Evolutionary conservation across 331 rosid species (phyloP), one percentile per base, ranked within the genome.

Genomic region (Malus hybrid): DNA sequence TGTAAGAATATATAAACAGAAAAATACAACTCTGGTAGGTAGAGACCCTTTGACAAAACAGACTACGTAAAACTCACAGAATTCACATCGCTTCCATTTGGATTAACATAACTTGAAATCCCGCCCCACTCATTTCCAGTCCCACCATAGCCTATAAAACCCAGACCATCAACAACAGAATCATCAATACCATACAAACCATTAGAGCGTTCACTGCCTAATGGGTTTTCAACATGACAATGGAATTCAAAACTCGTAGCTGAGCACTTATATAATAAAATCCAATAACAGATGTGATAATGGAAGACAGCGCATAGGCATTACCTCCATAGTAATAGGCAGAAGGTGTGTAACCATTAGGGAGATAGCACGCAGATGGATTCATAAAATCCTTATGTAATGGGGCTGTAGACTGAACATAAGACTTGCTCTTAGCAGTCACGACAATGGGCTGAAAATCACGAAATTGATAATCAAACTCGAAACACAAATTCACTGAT

Each of bases 11-110:
- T 16, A 18, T 39, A 3, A 63, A 24, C 57, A 22, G 24, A 20
- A 29, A 22, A 55, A 26, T 8, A 68, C n/a, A 58, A 80, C n/a
- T 7, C 20, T 33, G 66, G 26, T 26, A 3, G 26, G 28, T 58
- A 28, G 5, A 58, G 36, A 58, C 33, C 7, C 19, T 18, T 39
- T 28, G 13, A 61, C 33, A 28, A 62, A 46, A 52, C 22, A 9
- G 2, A 16, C 5, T 24, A 28, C 0, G 44, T 39, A 18, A 42
- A 46, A 74, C 94, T 86, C 68, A 94, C 99, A 74, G 96, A 79
- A 84, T 87, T 71, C 92, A 92, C 85, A 36, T 92, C 95, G 78
- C 87, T 91, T 79, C 93, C 97, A 26, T 93, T 95, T 0, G 93
- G 75, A 85, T 78, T 90, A 67, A 88, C 19, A 29, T 85, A 93